Conservation (phyloP, 2,329 filamentous ascomycete genomes). For the Phyllosticta paracitricarpa region DNA sequence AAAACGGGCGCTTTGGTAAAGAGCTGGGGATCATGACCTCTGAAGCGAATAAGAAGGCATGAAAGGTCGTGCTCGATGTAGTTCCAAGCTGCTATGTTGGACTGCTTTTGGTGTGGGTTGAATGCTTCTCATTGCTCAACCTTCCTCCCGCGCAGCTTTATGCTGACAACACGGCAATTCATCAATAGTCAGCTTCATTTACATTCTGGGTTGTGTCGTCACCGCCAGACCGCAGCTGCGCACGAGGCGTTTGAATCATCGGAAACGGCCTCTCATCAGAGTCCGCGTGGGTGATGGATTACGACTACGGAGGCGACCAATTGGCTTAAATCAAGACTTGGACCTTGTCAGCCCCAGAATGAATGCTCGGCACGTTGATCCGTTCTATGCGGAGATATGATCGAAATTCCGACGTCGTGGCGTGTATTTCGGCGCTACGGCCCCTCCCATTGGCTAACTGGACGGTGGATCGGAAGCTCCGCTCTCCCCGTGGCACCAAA, state of each 20-base stretch:
- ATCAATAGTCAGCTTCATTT: neutral
- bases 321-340: neutral
- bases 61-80: conserved; percentile 4
- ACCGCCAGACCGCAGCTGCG: neutral
- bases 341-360: neutral
- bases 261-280: neutral
- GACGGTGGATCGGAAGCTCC: neutral
- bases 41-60: neutral
- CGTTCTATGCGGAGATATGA: neutral
- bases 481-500: neutral
- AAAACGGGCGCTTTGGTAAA: conserved; percentile 21
- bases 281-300: neutral
- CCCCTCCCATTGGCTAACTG: neutral
- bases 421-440: neutral
- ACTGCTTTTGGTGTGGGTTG: neutral
- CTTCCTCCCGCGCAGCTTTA: neutral
- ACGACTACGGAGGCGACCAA: neutral
- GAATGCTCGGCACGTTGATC: neutral
- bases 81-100: neutral
- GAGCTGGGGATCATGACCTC: conserved; percentile 1
- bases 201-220: neutral
- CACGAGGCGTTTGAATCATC: neutral
- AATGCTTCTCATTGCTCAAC: neutral
- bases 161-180: neutral
- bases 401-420: neutral